Percentiles rank a stretch among this genome's conserved stretches.
Conservation (phyloP, 768 basidiomycete species). For the Pleurotus ostreatus region DNA sequence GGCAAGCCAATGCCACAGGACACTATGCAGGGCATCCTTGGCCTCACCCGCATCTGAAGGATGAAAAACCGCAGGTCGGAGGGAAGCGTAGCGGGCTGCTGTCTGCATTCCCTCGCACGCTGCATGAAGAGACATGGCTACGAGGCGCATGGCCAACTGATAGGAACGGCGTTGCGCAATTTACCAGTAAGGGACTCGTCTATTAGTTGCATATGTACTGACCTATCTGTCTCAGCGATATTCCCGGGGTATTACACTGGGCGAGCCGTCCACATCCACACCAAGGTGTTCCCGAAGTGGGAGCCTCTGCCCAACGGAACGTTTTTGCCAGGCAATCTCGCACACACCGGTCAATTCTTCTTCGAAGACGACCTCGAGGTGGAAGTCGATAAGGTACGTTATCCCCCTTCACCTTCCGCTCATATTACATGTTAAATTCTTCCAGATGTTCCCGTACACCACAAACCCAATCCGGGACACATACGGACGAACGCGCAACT, state of each 20-base stretch:
- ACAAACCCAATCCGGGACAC: conserved; percentile 45
- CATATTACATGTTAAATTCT: neutral
- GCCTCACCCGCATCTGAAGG: conserved; percentile 36
- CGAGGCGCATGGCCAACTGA: conserved; percentile 54
- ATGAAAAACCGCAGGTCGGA: conserved; percentile 43
- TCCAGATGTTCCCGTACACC: conserved; percentile 47
- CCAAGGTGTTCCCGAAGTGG: conserved; percentile 54
- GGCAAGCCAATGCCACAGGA: conserved; percentile 56
- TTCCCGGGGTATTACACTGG: conserved; percentile 58
- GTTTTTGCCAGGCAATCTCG: conserved; percentile 38
- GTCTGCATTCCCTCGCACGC: conserved; percentile 40
- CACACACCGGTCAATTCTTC: conserved; percentile 53
- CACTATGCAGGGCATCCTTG: conserved; percentile 49
- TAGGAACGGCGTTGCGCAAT: conserved; percentile 47
- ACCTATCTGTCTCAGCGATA: conserved; percentile 30
- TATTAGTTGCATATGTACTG: neutral
- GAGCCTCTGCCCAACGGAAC: conserved; percentile 36
- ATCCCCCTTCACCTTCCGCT: neutral
- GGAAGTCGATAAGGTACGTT: conserved; percentile 40
- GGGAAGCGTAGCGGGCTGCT: conserved; percentile 41
- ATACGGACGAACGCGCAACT: conserved; percentile 47
- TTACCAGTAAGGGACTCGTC: conserved; percentile 36
- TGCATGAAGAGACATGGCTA: conserved; percentile 40
- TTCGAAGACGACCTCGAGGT: conserved; percentile 51
- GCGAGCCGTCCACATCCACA: conserved; percentile 51